Evolutionary conservation across 768 basidiomycete genomes (phyloP).

Genomic region (Hebeloma cylindrosporum): DNA sequence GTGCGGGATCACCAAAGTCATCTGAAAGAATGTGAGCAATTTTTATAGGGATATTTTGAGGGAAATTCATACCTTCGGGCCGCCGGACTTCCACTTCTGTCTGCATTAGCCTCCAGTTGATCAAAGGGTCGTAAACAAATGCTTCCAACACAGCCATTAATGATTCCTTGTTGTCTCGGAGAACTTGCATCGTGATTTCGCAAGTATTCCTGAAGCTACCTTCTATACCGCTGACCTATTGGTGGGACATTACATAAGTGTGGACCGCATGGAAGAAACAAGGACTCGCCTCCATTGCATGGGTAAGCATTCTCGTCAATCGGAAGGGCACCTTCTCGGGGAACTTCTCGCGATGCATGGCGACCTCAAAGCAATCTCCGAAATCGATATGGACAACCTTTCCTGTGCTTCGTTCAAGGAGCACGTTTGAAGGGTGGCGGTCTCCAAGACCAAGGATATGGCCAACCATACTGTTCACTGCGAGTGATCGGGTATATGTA

Average conservation of each 20-base stretch:
- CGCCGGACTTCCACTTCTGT: conserved; percentile 74
- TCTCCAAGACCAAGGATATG: conserved; percentile 98
- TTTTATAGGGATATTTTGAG: conserved; percentile 1
- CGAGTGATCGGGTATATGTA: conserved; percentile 93
- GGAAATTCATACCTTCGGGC: conserved; percentile 53
- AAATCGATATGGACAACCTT: conserved; percentile 97
- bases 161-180: conserved; percentile 98
- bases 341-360: conserved; percentile 98
- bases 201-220: conserved; percentile 95
- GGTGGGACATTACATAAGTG: conserved; percentile 6
- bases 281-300: conserved; percentile 91
- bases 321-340: conserved; percentile 99
- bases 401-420: conserved; percentile 88
- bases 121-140: conserved; percentile 97
- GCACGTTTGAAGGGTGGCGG: conserved; percentile 92
- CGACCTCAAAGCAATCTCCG: conserved; percentile 98
- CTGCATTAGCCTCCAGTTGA: conserved; percentile 94
- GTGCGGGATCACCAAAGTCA: conserved; percentile 45
- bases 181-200: conserved; percentile 96
- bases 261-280: conserved; percentile 1
- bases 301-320: conserved; percentile 95
- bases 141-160: conserved; percentile 98
- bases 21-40: conserved; percentile 33
- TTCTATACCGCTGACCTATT: conserved; percentile 95
- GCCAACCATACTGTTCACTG: conserved; percentile 98